phyloP scores from a whole-genome alignment of 2,329 filamentous ascomycete species.

The Sphaerulina vaccinii region DNA sequence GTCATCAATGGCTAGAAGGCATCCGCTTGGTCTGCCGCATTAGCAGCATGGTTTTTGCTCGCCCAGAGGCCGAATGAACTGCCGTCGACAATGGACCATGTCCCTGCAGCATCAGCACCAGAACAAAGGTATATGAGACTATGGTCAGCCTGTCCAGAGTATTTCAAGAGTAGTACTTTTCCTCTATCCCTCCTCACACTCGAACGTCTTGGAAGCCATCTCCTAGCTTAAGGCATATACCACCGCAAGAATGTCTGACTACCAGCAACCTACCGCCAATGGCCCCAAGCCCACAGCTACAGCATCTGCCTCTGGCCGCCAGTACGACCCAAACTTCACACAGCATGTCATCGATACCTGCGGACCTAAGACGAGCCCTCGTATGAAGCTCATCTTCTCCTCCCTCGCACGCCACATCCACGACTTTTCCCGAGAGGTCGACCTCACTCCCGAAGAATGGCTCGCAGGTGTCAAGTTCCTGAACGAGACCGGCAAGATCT shows the following conservation, averaged over 20 bases:
- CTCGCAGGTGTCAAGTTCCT: constrained; percentile 71
- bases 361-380: constrained; percentile 65
- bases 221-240: background rate
- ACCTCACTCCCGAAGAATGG: constrained; percentile 76
- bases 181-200: background rate
- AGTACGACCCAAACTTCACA: constrained; percentile 77
- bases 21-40: constrained; percentile 6
- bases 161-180: constrained; percentile 1
- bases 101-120: constrained; percentile 11
- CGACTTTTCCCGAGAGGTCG: constrained; percentile 74
- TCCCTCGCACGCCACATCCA: constrained; percentile 70
- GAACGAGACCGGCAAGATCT: constrained; percentile 69
- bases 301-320: constrained; percentile 24
- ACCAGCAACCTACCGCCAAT: constrained; percentile 10
- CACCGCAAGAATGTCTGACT: constrained; percentile 5
- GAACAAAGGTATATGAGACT: constrained; percentile 12
- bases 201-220: background rate
- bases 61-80: constrained; percentile 17
- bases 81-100: constrained; percentile 11
- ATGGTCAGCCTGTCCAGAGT: background rate
- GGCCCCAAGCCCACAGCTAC: background rate
- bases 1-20: constrained; percentile 4
- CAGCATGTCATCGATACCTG: constrained; percentile 70
- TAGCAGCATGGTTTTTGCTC: constrained; percentile 1
- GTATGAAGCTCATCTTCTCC: constrained; percentile 63